Percentiles rank a stretch among this genome's conserved stretches.
Evolutionary conservation across 2,329 filamentous ascomycete species (phyloP).

Genomic region (Chaetoscypha palmicola): DNA sequence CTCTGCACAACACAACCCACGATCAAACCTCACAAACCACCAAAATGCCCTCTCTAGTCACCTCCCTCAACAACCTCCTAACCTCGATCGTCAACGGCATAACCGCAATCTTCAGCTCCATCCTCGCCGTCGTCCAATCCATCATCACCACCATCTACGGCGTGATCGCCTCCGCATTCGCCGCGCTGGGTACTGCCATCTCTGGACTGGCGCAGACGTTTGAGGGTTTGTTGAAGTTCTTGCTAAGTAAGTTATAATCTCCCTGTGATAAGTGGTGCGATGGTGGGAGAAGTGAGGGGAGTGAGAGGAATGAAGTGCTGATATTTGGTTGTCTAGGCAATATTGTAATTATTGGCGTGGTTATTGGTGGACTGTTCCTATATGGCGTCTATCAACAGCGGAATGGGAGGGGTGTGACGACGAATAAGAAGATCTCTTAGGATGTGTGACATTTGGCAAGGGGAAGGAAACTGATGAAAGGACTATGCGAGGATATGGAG

Average conservation of each 20-base stretch:
- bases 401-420: constrained; percentile 11
- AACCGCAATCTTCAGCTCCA: constrained; percentile 19
- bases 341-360: constrained; percentile 23
- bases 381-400: constrained; percentile 24
- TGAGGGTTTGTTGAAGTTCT: constrained; percentile 27
- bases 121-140: constrained; percentile 26
- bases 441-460: too few relatives aligned
- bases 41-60: constrained; percentile 29
- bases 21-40: too few relatives aligned
- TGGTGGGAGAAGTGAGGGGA: too few relatives aligned
- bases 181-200: constrained; percentile 20
- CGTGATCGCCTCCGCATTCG: constrained; percentile 20
- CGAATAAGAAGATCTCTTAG: too few relatives aligned
- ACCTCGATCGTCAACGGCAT: constrained; percentile 25
- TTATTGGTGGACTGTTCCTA: constrained; percentile 17
- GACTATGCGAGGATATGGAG: too few relatives aligned
- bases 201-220: constrained; percentile 25
- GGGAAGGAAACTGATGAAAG: too few relatives aligned
- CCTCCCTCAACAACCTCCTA: constrained; percentile 21
- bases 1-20: too few relatives aligned
- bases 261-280: too few relatives aligned
- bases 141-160: constrained; percentile 22
- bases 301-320: too few relatives aligned
- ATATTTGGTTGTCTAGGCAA: too few relatives aligned
- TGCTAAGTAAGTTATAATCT: constrained; percentile 20